Evolutionary conservation across 345 rosid species (phyloP).

Genomic region (Zanthoxylum bungeanum): DNA sequence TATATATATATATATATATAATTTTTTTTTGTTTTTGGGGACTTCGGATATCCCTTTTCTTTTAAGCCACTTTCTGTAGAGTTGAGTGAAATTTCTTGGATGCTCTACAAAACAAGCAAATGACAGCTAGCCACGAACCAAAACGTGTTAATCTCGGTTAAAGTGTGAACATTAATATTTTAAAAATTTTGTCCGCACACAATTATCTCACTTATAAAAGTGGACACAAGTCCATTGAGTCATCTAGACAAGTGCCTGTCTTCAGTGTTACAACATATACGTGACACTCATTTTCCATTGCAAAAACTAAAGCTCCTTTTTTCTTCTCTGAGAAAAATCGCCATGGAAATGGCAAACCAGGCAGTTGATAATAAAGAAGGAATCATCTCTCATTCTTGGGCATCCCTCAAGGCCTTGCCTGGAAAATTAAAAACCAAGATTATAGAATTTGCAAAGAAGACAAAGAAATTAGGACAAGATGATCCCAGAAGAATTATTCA

Average conservation of each 20-base stretch:
- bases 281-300: not conserved
- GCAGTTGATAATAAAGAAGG: slow-evolving; percentile 9
- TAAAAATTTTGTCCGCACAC: not conserved
- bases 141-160: not conserved
- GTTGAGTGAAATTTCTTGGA: not conserved
- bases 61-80: not conserved
- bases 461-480: slow-evolving; percentile 27
- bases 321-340: not conserved
- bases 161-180: not conserved
- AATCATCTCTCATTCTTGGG: not conserved
- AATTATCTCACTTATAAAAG: not conserved
- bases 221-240: not conserved
- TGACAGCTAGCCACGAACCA: not conserved
- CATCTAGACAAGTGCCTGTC: not conserved
- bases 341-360: not conserved
- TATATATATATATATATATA: too few species aligned
- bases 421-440: not conserved
- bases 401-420: not conserved
- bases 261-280: not conserved
- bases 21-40: too few species aligned
- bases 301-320: not conserved
- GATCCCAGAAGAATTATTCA: slow-evolving; percentile 42
- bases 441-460: slow-evolving; percentile 8
- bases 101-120: not conserved
- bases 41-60: not conserved